phyloP scores from a whole-genome alignment of 495 filamentous ascomycete species.

The Daldinia decipiens region DNA sequence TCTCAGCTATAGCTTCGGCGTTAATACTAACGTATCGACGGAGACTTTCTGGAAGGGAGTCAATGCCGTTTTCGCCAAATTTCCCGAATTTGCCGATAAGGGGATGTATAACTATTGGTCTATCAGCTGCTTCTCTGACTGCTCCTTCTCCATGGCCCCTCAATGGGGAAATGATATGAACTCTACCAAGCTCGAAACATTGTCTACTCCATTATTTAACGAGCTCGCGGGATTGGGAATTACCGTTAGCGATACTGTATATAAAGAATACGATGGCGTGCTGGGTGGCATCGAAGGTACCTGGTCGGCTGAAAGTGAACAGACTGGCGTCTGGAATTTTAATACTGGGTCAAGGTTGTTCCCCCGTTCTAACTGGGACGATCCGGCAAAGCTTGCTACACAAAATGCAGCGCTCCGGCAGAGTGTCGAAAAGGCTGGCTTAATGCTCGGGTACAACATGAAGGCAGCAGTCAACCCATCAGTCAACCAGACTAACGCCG shows the following conservation, averaged over 20 bases:
- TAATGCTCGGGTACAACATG: slow-evolving; percentile 57
- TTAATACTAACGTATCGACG: slow-evolving; percentile 48
- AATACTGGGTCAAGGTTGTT: slow-evolving; percentile 52
- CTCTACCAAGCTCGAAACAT: slow-evolving; percentile 37
- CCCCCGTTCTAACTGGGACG: slow-evolving; percentile 54
- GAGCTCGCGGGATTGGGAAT: slow-evolving; percentile 52
- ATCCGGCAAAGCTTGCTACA: slow-evolving; percentile 41
- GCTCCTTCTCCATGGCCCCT: slow-evolving; percentile 43
- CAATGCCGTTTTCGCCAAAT: slow-evolving; percentile 57
- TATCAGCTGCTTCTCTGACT: slow-evolving; percentile 24
- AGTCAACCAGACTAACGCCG: slow-evolving; percentile 43
- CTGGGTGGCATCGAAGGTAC: slow-evolving; percentile 32
- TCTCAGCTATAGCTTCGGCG: slow-evolving; percentile 47
- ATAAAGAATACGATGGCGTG: slow-evolving; percentile 33
- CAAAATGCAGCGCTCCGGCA: slow-evolving; percentile 48
- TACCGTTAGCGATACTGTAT: slow-evolving; percentile 40
- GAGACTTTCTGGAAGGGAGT: slow-evolving; percentile 63
- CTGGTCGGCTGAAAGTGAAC: slow-evolving; percentile 33
- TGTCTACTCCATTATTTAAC: slow-evolving; percentile 53
- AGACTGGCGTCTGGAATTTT: slow-evolving; percentile 36
- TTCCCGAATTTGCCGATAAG: slow-evolving; percentile 54
- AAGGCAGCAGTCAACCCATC: slow-evolving; percentile 45
- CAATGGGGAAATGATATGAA: slow-evolving; percentile 49
- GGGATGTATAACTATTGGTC: slow-evolving; percentile 64
- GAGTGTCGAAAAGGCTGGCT: slow-evolving; percentile 46